A percentile compares a stretch with the other conserved stretches of the same genome.
Conservation (phyloP, 2,329 filamentous ascomycete genomes). For the Allantophomopsis cytisporea region DNA sequence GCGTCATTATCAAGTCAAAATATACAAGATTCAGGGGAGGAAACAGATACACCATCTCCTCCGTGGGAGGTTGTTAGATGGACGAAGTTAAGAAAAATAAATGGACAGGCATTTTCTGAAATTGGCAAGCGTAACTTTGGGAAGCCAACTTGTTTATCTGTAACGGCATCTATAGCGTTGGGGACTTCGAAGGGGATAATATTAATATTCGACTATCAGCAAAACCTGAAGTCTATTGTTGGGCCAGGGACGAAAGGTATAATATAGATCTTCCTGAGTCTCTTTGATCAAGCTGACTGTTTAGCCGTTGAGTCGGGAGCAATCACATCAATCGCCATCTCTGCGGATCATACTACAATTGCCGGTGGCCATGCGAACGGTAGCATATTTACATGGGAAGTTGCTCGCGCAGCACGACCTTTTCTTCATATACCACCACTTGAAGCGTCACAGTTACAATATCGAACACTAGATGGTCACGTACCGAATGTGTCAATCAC, state of each 20-base stretch:
- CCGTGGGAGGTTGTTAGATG: conserved; percentile 97
- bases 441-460: conserved; percentile 47
- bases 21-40: conserved; percentile 46
- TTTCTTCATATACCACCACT: conserved; percentile 80
- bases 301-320: conserved; percentile 80
- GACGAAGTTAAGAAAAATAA: conserved; percentile 86
- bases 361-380: conserved; percentile 83
- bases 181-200: conserved; percentile 93
- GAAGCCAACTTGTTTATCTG: conserved; percentile 73
- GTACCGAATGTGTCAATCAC: conserved; percentile 64
- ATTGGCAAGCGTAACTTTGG: conserved; percentile 87
- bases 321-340: conserved; percentile 77
- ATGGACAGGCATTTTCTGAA: conserved; percentile 83
- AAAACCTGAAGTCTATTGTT: conserved; percentile 87
- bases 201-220: conserved; percentile 93
- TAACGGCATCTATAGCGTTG: conserved; percentile 77
- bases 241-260: conserved; percentile 82
- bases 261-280: conserved; percentile 5
- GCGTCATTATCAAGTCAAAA: conserved; percentile 65
- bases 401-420: conserved; percentile 64
- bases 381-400: conserved; percentile 95
- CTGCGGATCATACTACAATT: conserved; percentile 85
- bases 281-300: conserved; percentile 15
- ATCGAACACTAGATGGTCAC: conserved; percentile 69
- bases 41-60: conserved; percentile 57